Conservation (phyloP, 73 alveolate genomes). For the Effrenium voratum region DNA sequence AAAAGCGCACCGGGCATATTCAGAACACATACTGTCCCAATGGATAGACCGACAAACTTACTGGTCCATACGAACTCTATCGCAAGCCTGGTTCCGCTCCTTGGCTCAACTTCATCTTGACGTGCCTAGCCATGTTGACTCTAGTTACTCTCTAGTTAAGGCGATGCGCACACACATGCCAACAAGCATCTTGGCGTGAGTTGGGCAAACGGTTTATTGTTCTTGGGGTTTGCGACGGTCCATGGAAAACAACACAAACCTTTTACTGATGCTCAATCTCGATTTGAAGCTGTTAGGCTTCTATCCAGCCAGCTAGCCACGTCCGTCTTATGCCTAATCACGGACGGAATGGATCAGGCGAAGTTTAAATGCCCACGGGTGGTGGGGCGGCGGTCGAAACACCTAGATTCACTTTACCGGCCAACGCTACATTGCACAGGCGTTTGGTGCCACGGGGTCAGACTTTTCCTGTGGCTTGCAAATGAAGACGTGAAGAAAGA, state of each 20-base stretch:
- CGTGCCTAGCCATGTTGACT: not conserved
- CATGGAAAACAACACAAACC: too few species aligned
- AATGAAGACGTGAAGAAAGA: slow-evolving; percentile 1
- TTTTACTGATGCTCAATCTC: not conserved
- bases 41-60: slow-evolving; percentile 1
- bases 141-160: not conserved
- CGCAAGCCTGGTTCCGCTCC: not conserved
- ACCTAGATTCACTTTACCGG: not conserved
- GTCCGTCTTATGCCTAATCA: not conserved
- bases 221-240: too few species aligned
- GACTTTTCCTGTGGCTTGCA: not conserved
- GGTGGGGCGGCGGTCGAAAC: not conserved
- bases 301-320: not conserved
- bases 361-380: not conserved
- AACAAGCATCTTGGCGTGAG: not conserved
- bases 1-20: not conserved
- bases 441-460: not conserved
- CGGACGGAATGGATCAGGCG: slow-evolving; percentile 1
- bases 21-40: not conserved
- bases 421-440: slow-evolving; percentile 12
- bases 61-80: not conserved
- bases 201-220: too few species aligned
- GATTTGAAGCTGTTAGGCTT: not conserved
- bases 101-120: not conserved
- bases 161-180: not conserved